Evolutionary conservation across 192 early-diverging fungal species (phyloP).

Genomic region (Geranomyces variabilis): DNA sequence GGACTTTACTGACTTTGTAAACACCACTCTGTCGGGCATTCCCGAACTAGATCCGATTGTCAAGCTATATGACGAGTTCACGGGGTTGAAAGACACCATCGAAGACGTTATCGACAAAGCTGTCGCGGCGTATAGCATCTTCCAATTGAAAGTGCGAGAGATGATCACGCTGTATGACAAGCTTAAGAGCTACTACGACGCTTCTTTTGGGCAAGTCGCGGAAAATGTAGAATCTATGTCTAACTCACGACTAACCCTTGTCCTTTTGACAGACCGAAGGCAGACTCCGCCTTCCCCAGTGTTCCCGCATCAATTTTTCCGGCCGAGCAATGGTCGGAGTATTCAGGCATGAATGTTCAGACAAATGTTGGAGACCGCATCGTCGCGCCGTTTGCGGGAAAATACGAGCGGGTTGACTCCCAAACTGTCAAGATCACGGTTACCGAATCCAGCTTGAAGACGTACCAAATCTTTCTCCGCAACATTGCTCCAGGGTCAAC

Average conservation of each 20-base stretch:
- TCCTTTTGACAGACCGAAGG: background rate
- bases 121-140: too few relatives aligned
- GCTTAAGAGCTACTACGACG: background rate
- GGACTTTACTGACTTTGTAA: background rate
- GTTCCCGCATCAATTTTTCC: background rate
- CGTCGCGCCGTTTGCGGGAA: conserved; percentile 1
- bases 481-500: too few relatives aligned
- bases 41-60: too few relatives aligned
- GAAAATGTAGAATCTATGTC: too few relatives aligned
- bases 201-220: background rate
- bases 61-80: too few relatives aligned
- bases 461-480: conserved; percentile 1
- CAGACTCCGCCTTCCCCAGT: background rate
- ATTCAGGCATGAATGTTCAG: background rate
- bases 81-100: too few relatives aligned
- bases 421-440: background rate
- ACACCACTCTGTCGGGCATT: background rate
- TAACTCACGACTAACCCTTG: too few relatives aligned
- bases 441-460: background rate
- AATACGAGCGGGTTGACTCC: background rate
- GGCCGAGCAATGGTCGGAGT: background rate
- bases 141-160: too few relatives aligned
- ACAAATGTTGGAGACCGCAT: background rate
- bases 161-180: background rate
- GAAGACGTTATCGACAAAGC: too few relatives aligned